phyloP scores from a whole-genome alignment of 495 filamentous ascomycete genomes.

The Podospora sp. region DNA sequence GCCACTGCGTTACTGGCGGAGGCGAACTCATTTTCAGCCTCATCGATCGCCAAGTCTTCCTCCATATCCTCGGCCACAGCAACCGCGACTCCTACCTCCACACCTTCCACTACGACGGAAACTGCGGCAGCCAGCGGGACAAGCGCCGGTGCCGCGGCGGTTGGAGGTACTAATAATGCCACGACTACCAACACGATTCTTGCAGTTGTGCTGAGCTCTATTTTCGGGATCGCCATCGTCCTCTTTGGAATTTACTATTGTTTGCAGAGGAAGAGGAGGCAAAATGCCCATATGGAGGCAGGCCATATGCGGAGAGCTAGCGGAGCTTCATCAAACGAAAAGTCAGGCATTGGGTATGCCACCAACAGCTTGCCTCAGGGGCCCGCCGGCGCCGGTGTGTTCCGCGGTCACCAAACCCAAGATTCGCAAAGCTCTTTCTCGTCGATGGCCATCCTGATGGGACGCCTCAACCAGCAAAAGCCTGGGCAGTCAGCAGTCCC shows the following conservation, averaged over 20 bases:
- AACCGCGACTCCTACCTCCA: slow-evolving; percentile 39
- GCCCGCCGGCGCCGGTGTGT: slow-evolving; percentile 35
- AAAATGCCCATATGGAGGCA: slow-evolving; percentile 48
- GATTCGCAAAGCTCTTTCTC: slow-evolving; percentile 55
- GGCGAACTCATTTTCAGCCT: slow-evolving; percentile 37
- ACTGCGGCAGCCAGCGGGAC: slow-evolving; percentile 40
- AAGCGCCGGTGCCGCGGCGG: slow-evolving; percentile 26
- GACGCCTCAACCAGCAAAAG: slow-evolving; percentile 47
- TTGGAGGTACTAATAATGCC: not conserved
- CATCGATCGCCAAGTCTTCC: slow-evolving; percentile 41
- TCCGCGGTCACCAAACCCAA: slow-evolving; percentile 50
- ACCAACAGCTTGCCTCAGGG: slow-evolving; percentile 59
- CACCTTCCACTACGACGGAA: slow-evolving; percentile 13
- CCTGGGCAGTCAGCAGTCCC: slow-evolving; percentile 32
- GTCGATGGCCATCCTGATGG: slow-evolving; percentile 60
- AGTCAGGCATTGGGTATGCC: slow-evolving; percentile 52
- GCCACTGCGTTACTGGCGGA: slow-evolving; percentile 65
- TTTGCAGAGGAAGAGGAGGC: slow-evolving; percentile 59
- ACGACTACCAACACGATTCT: slow-evolving; percentile 56
- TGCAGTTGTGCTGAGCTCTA: slow-evolving; percentile 75
- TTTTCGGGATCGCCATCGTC: slow-evolving; percentile 71
- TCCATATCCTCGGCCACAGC: slow-evolving; percentile 41
- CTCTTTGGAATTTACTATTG: slow-evolving; percentile 69
- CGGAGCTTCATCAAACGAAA: slow-evolving; percentile 54
- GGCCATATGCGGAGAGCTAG: slow-evolving; percentile 53